Percentiles rank a stretch among this genome's conserved stretches.
Evolutionary conservation across 495 filamentous ascomycete species (phyloP).

Genomic region (Neurospora sublineolata): DNA sequence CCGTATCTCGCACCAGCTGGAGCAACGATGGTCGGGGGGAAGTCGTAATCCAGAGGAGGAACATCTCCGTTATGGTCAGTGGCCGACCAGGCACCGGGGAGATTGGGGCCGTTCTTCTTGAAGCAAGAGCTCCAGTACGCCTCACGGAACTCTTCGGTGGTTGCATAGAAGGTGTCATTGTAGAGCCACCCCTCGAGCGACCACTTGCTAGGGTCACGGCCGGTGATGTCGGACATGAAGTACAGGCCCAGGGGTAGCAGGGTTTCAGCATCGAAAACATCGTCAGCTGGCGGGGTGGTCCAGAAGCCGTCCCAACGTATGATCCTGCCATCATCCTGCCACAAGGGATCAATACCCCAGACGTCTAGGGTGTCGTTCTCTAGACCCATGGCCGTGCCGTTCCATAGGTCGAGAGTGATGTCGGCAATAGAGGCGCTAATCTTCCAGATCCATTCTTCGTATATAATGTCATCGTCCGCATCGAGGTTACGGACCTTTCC

Average conservation of each 20-base stretch:
- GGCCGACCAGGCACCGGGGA: constrained; percentile 34
- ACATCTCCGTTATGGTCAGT: constrained; percentile 24
- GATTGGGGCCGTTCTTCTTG: constrained; percentile 26
- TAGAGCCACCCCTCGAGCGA: constrained; percentile 37
- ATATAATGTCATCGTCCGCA: constrained; percentile 19
- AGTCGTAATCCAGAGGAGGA: constrained; percentile 23
- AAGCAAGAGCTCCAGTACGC: constrained; percentile 34
- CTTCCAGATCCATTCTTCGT: constrained; percentile 15
- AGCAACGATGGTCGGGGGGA: constrained; percentile 27
- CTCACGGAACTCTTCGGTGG: constrained; percentile 31
- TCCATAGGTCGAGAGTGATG: constrained; percentile 23
- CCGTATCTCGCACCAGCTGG: constrained; percentile 28
- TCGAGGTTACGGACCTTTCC: constrained; percentile 31
- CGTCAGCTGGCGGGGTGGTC: constrained; percentile 13
- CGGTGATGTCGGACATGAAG: constrained; percentile 34
- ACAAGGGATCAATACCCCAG: constrained; percentile 29
- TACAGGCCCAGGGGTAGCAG: constrained; percentile 34
- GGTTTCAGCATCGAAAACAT: constrained; percentile 24
- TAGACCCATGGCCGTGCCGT: constrained; percentile 16
- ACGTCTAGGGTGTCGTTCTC: constrained; percentile 30
- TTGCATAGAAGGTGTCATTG: constrained; percentile 37
- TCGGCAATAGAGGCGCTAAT: constrained; percentile 20
- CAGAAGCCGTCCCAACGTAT: constrained; percentile 35
- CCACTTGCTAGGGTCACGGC: constrained; percentile 36
- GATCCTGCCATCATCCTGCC: constrained; percentile 30